phyloP scores from a whole-genome alignment of 345 rosid species.

The Cardamine resedifolia region DNA sequence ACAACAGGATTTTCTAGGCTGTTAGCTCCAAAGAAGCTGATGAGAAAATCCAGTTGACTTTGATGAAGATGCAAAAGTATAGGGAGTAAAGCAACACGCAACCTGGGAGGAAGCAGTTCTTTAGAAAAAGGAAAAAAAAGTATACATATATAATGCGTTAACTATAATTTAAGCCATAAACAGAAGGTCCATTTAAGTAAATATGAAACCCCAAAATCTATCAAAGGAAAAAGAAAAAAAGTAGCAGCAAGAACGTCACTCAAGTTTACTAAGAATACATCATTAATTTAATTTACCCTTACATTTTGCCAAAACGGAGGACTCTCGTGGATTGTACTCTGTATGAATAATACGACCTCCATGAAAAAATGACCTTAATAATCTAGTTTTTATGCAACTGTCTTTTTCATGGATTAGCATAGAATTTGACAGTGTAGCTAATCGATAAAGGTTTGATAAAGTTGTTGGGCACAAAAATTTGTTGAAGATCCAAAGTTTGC shows the following conservation, averaged over 20 bases:
- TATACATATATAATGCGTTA: conserved; percentile 3
- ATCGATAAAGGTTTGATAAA: conserved; percentile 9
- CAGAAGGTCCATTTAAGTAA: background rate
- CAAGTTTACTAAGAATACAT: conserved; percentile 11
- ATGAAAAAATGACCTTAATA: background rate
- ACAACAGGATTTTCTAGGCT: conserved; percentile 48
- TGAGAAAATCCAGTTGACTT: conserved; percentile 87
- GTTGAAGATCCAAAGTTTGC: background rate
- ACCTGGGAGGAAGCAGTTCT: conserved; percentile 50
- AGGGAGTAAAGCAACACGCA: conserved; percentile 76
- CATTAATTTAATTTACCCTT: background rate
- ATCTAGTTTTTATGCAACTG: background rate
- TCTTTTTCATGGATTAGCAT: background rate
- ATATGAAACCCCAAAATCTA: conserved; percentile 16
- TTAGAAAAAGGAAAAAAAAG: conserved; percentile 15
- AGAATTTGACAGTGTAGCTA: conserved; percentile 4
- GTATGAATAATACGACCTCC: background rate
- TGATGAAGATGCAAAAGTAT: conserved; percentile 89
- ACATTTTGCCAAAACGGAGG: background rate
- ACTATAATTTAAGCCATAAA: background rate
- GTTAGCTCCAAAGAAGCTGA: conserved; percentile 69
- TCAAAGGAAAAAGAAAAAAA: background rate
- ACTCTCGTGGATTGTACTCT: background rate
- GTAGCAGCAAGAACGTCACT: background rate
- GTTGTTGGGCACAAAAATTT: background rate